phyloP scores from a whole-genome alignment of 345 rosid genomes.

The Cochlearia excelsa region DNA sequence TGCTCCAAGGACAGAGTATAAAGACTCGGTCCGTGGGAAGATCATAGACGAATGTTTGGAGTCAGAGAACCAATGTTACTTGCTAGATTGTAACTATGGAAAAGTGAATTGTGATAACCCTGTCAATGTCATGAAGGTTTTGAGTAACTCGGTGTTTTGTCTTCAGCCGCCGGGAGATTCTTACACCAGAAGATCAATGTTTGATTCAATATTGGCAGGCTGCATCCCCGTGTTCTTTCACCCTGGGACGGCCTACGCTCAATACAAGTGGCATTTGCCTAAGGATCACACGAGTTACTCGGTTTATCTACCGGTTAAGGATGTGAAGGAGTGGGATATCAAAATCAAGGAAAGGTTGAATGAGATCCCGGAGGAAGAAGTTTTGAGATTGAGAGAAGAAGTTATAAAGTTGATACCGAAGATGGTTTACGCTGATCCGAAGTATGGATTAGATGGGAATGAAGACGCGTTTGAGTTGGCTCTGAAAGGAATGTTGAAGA shows the following conservation, averaged over 20 bases:
- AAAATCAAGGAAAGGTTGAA: conserved; percentile 42
- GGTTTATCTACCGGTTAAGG: conserved; percentile 49
- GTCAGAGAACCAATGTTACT: conserved; percentile 42
- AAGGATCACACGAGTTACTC: conserved; percentile 46
- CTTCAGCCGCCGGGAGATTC: conserved; percentile 70
- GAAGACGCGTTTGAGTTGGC: conserved; percentile 65
- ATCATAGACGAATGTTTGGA: conserved; percentile 59
- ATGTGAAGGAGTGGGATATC: conserved; percentile 37
- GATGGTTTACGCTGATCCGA: conserved; percentile 51
- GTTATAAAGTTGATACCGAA: conserved; percentile 56
- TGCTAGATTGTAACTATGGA: conserved; percentile 55
- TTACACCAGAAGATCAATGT: conserved; percentile 56
- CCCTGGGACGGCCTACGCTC: conserved; percentile 61
- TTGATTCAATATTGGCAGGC: conserved; percentile 61
- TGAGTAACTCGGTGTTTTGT: conserved; percentile 58
- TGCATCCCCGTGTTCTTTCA: conserved; percentile 70
- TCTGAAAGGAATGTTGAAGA: conserved; percentile 54
- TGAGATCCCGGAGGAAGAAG: conserved; percentile 36
- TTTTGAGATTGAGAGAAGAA: conserved; percentile 51
- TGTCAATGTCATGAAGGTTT: conserved; percentile 53
- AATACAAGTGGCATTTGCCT: conserved; percentile 61
- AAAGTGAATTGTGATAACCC: conserved; percentile 52
- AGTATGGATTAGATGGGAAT: conserved; percentile 25
- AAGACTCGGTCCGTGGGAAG: conserved; percentile 52
- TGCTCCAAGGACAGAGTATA: conserved; percentile 56